Evolutionary conservation across 768 basidiomycete species (phyloP).

Genomic region (Krasilnikovozyma curviuscula): DNA sequence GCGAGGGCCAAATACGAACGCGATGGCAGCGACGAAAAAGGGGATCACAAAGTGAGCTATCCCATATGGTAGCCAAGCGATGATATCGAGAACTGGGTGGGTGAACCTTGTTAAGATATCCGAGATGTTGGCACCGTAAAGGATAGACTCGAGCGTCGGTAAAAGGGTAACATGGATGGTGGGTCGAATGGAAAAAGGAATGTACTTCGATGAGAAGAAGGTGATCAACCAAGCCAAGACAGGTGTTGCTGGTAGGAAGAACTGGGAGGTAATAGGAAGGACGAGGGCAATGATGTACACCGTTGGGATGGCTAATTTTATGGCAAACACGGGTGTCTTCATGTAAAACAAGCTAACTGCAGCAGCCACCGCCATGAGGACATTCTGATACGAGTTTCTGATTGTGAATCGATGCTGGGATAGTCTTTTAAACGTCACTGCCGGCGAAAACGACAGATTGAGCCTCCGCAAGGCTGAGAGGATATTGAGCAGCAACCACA

Average conservation of each 20-base stretch:
- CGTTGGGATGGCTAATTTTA: conserved; percentile 57
- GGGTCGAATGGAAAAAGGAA: conserved; percentile 56
- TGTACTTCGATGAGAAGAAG: conserved; percentile 72
- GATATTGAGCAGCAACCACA: conserved; percentile 31
- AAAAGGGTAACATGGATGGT: conserved; percentile 76
- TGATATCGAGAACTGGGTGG: conserved; percentile 71
- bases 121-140: conserved; percentile 97
- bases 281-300: conserved; percentile 50
- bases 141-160: conserved; percentile 79
- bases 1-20: conserved; percentile 77
- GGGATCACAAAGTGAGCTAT: conserved; percentile 74
- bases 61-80: conserved; percentile 97
- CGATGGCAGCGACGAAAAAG: conserved; percentile 59
- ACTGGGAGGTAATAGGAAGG: conserved; percentile 71
- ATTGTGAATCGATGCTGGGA: conserved; percentile 38
- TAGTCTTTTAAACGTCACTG: conserved; percentile 43
- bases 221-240: conserved; percentile 68
- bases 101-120: conserved; percentile 91
- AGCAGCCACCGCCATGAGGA: conserved; percentile 42
- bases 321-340: conserved; percentile 46
- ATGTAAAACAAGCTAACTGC: conserved; percentile 55
- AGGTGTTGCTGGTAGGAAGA: conserved; percentile 69
- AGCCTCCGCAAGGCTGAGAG: conserved; percentile 44
- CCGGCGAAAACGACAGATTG: conserved; percentile 57
- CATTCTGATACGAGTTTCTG: conserved; percentile 39